Base-by-base conservation (phyloP, 257 asterid genomes). In the Fraxinus pennsylvanica region DNA sequence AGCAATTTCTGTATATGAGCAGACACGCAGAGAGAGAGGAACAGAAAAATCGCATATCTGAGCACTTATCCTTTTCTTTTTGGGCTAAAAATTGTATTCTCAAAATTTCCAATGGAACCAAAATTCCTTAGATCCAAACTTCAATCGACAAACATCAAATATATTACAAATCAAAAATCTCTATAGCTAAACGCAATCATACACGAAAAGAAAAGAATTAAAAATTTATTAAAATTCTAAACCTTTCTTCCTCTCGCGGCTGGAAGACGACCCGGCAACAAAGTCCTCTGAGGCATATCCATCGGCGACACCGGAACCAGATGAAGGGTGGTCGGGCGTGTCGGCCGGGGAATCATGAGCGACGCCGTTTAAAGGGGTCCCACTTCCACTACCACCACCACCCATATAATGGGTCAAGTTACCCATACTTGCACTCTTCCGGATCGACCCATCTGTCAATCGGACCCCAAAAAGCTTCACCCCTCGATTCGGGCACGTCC, bases 371-470 rank as follows among this genome's bases (percentile, higher is more conserved):
- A 74, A 73, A 15, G 94, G 88, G 5, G 96, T 88, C 59, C 84
- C 84, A 39, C 88, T 77, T 33, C 92, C 96, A 69, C 89, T 85
- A 0, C 87, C 74, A 25, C 86, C 84, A 27, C 83, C 77, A 30
- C 86, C 88, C 90, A 81, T 86, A 72, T 88, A 96, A 79, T 93
- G 98, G 85, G 96, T 85, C 92, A 96, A 89, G 75, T 93, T 96
- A 59, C 99, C 99, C 99, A 96, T 96, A 89, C 98, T 96, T 1
- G 95, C 97, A 81, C 99, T 93, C 89, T 96, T 96, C 61, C 99
- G 90, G 87, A 96, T 96, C 90, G 88, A 92, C 74, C 98, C 99
- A 87, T 96, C 99, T 19, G 96, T 96, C 89, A 96, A 90, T 87
- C 99, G 90, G 32, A 96, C 99, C 65, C 99, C 99, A 80, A 96